Evolutionary conservation across 306 rosid genomes (phyloP).

Genomic region (Malus orientalis): DNA sequence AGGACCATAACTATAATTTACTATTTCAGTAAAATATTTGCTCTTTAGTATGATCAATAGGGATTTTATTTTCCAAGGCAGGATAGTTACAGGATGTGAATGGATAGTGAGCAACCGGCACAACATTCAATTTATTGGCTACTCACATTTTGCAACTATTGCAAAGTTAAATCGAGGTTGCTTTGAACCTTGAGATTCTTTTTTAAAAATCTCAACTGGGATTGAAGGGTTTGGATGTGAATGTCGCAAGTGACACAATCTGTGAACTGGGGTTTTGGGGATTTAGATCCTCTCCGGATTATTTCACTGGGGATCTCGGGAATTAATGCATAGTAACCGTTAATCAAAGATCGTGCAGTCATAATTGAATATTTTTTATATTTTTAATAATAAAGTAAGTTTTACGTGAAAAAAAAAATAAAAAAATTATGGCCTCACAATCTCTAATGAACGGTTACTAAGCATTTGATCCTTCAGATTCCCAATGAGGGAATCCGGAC

Average conservation of each 20-base stretch:
- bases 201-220: conserved; percentile 22
- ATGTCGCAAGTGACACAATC: conserved; percentile 34
- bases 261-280: conserved; percentile 59
- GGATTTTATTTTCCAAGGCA: background rate
- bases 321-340: too few relatives aligned
- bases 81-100: background rate
- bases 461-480: rapidly evolving
- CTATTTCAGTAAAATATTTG: background rate
- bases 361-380: too few relatives aligned
- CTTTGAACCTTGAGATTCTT: conserved; percentile 35
- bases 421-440: too few relatives aligned
- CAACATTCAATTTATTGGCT: background rate
- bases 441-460: too few relatives aligned
- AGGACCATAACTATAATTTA: too few relatives aligned
- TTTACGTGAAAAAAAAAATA: too few relatives aligned
- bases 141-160: too few relatives aligned
- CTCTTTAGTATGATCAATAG: background rate
- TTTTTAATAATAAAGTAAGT: too few relatives aligned
- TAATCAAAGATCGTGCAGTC: rapidly evolving
- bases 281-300: too few relatives aligned
- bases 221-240: conserved; percentile 35
- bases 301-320: rapidly evolving
- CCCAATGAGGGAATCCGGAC: rapidly evolving
- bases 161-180: conserved; percentile 21
- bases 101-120: background rate